A percentile compares a stretch with the other conserved stretches of the same genome.
These are phyloP conservation scores for Avicennia marina DNA, from an alignment of 257 asterid species.

Conservation along the genomic window DNA sequence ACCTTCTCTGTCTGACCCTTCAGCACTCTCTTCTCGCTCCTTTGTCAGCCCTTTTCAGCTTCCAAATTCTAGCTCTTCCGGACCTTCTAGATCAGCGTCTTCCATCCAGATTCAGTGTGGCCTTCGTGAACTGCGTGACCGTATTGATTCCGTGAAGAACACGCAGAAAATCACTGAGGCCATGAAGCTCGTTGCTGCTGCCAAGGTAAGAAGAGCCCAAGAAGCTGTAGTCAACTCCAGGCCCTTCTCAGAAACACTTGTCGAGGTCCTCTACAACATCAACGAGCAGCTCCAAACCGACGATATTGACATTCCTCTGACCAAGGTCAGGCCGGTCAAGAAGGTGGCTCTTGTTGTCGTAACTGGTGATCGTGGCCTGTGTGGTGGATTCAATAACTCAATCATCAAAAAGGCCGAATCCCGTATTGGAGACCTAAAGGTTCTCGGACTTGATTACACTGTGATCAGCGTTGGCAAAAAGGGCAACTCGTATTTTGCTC, in stretches of 20 bases:
- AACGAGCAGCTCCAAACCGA: conserved; percentile 85
- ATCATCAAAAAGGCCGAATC: conserved; percentile 67
- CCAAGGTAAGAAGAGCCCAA: conserved; percentile 88
- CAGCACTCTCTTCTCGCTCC: conserved; percentile 60
- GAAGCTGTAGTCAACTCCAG: conserved; percentile 89
- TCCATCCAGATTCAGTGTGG: conserved; percentile 59
- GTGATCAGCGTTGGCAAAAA: conserved; percentile 81
- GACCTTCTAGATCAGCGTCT: conserved; percentile 40
- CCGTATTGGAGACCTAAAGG: conserved; percentile 52
- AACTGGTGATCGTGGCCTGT: conserved; percentile 93
- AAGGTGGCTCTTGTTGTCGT: conserved; percentile 89
- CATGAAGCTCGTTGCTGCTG: conserved; percentile 96
- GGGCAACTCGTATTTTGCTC: conserved; percentile 64
- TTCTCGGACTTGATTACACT: conserved; percentile 58
- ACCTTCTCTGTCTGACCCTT: conserved; percentile 63
- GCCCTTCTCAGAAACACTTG: conserved; percentile 87
- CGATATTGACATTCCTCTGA: conserved; percentile 73
- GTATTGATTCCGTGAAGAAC: conserved; percentile 76
- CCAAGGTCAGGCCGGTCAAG: conserved; percentile 72
- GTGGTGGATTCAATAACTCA: conserved; percentile 76
- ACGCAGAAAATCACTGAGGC: conserved; percentile 96
- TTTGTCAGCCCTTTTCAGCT: conserved; percentile 57
- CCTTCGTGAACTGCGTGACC: conserved; percentile 80
- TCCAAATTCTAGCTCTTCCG: conserved; percentile 37
- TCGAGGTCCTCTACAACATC: conserved; percentile 85